A percentile compares a stretch with the other conserved stretches of the same genome.
These are phyloP conservation scores for Galerina marginata DNA, from an alignment of 768 basidiomycete genomes.

Conservation along the genomic window DNA sequence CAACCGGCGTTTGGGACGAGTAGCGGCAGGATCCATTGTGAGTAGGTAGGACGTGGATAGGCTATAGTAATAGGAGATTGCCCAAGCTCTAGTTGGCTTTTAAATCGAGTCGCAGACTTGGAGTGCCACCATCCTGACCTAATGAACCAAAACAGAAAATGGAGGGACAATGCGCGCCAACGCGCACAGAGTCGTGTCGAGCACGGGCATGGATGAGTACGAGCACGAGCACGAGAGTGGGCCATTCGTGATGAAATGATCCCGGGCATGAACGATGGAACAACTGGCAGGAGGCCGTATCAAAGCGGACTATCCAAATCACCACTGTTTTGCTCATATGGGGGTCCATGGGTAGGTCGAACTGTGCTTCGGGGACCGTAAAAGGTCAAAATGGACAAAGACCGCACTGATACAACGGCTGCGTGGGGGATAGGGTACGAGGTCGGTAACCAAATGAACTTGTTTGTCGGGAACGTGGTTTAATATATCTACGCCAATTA, in stretches of 20 bases:
- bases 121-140: background rate
- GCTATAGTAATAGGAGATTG: too few relatives aligned
- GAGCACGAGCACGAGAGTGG: background rate
- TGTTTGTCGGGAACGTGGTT: background rate
- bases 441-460: background rate
- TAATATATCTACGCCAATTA: slow-evolving; percentile 2
- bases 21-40: background rate
- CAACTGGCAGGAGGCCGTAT: background rate
- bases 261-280: background rate
- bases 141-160: background rate
- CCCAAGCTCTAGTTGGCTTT: background rate
- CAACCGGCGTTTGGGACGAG: background rate
- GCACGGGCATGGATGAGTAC: background rate
- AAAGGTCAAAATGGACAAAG: background rate
- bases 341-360: background rate
- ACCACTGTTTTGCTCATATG: too few relatives aligned
- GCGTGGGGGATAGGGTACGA: background rate
- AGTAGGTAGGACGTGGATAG: background rate
- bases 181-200: background rate
- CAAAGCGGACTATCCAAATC: background rate
- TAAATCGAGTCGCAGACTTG: background rate
- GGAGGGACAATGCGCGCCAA: background rate
- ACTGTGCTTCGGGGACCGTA: background rate
- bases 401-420: background rate
- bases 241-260: background rate